Conservation (phyloP, 73 alveolate species). For the Tetrahymena thermophila region DNA sequence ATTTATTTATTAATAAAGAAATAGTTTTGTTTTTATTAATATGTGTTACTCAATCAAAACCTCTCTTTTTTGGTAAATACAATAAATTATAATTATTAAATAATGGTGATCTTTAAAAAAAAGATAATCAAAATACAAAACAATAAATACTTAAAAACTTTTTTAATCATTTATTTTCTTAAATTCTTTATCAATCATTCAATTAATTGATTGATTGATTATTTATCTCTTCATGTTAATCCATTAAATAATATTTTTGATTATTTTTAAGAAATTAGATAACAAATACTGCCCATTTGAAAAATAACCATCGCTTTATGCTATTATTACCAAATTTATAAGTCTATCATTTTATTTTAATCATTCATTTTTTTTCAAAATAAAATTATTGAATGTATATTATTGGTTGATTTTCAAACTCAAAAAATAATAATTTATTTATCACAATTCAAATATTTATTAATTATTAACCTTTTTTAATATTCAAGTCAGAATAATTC, state of each 20-base stretch:
- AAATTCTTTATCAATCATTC: not conserved
- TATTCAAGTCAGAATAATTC: too few relatives aligned
- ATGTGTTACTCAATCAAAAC: not conserved
- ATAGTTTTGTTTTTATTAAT: not conserved
- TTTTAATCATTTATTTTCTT: not conserved
- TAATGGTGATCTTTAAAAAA: not conserved
- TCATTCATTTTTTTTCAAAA: not conserved
- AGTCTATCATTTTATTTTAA: not conserved
- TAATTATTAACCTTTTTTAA: too few relatives aligned
- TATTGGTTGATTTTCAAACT: not conserved
- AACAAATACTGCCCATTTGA: not conserved
- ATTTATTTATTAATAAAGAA: not conserved
- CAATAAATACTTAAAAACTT: not conserved
- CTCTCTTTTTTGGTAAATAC: not conserved
- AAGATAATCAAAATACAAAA: not conserved
- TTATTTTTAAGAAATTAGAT: not conserved
- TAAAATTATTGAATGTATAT: not conserved
- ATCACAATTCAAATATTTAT: too few relatives aligned
- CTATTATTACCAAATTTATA: not conserved
- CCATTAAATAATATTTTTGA: not conserved
- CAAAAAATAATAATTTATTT: too few relatives aligned
- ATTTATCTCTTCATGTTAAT: not conserved
- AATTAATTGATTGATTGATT: too few relatives aligned
- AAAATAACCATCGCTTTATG: not conserved
- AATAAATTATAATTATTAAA: too few relatives aligned